Evolutionary conservation across 768 basidiomycete species (phyloP).

Genomic region (Russula lepida): DNA sequence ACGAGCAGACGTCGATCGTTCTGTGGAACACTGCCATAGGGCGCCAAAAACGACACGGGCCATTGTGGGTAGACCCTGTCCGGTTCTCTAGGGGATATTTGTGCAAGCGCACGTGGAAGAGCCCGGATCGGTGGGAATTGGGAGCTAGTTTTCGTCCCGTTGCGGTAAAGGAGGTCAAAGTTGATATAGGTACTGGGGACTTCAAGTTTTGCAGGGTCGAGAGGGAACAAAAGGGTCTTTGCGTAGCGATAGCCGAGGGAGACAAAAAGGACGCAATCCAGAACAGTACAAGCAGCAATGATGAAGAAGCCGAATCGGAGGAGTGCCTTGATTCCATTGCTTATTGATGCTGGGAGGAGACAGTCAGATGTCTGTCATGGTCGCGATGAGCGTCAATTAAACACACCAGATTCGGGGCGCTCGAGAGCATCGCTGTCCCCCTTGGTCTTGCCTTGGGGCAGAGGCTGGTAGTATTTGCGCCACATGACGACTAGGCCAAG

Average conservation of each 20-base stretch:
- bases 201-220: neutral
- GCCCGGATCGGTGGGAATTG: neutral
- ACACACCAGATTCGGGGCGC: neutral
- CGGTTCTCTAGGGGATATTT: conserved; percentile 4
- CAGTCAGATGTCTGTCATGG: neutral
- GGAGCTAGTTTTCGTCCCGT: conserved; percentile 1
- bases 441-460: neutral
- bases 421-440: neutral
- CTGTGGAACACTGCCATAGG: conserved; percentile 2
- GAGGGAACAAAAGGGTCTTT: neutral
- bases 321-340: neutral
- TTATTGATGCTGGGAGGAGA: neutral
- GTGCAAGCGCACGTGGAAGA: neutral
- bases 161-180: conserved; percentile 9
- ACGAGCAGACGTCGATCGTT: conserved; percentile 7
- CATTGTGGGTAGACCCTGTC: conserved; percentile 3
- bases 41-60: conserved; percentile 7
- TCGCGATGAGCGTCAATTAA: too few relatives aligned
- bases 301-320: neutral
- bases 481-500: neutral
- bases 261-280: neutral
- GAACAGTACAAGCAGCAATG: neutral
- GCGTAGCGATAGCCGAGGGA: conserved; percentile 7
- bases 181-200: conserved; percentile 8
- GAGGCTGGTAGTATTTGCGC: neutral